Evolutionary conservation across 2,329 filamentous ascomycete species (phyloP), one percentile per base, ranked within the genome.

Genomic region (Sclerotinia borealis): DNA sequence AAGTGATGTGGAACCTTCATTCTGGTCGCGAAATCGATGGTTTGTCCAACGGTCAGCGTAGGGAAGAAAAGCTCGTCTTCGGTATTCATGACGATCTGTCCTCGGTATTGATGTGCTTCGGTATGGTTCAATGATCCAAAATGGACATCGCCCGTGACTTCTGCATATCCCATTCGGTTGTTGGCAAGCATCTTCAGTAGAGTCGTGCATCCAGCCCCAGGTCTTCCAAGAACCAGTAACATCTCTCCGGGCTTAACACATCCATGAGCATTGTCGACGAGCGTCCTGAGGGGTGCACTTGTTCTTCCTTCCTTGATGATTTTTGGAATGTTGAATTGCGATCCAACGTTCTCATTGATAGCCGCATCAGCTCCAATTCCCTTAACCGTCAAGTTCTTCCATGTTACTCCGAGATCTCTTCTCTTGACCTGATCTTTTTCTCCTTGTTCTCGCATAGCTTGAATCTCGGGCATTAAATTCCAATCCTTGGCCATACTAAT

Each of bases 171-270:
- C 6, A 75, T 75, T 43, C 87, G 77, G 62, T 83, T 81, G 69
- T 91, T 91, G 58, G 86, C 80, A 6, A 92, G 78, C 69, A 89
- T 79, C 69, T 89, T 91, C 51, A 92, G 78, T 19, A 92, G 79
- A 0, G 88, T 89, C 0, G 88, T 90, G 72, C 89, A 92, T 39
- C 88, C 88, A 3, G 85, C 80, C 0, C 87, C 88, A 0, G 88
- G 88, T 1, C 87, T 80, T 3, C 88, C 88, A 0, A 91, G 78
- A 0, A 91, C 87, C 0, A 90, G 76, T 1, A 90, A 75, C 88
- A 90, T 89, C 74, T 90, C 87, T 25, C 87, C 89, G 0, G 88
- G 87, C 72, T 87, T 86, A 58, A 91, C 84, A 68, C 86, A 89
- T 13, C 88, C 88, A 71, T 86, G 83, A 63, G 82, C 84, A 68